Evolutionary conservation across 345 rosid species (phyloP).

Genomic region (Excoecaria cochinchinensis): DNA sequence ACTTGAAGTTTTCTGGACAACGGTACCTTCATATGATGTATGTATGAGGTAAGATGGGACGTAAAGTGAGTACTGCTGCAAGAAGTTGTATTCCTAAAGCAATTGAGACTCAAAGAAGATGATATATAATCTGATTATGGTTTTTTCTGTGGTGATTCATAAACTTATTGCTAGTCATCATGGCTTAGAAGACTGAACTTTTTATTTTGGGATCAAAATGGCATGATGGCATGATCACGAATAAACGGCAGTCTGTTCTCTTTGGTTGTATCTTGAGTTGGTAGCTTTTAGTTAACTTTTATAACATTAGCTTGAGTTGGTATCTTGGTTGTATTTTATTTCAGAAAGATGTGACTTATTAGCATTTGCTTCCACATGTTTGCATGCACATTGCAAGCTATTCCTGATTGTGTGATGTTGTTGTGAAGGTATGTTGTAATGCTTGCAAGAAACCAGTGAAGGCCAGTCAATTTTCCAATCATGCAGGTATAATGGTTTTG

Average conservation of each 20-base stretch:
- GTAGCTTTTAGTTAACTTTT: neutral
- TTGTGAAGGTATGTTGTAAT: slow-evolving; percentile 61
- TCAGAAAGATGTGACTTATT: neutral
- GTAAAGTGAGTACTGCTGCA: neutral
- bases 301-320: neutral
- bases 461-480: slow-evolving; percentile 62
- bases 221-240: neutral
- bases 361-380: neutral
- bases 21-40: neutral
- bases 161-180: neutral
- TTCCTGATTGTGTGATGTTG: slow-evolving; percentile 19
- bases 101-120: neutral
- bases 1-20: neutral
- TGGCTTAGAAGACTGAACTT: neutral
- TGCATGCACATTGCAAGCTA: neutral
- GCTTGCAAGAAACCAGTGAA: slow-evolving; percentile 70
- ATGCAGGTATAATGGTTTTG: slow-evolving; percentile 46
- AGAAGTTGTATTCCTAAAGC: neutral
- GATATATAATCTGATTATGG: neutral
- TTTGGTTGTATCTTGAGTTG: neutral
- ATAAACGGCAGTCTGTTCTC: neutral
- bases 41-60: neutral
- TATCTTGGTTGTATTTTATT: neutral
- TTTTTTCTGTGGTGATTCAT: neutral
- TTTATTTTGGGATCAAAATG: neutral